Conservation (phyloP, 208 protist genomes). For the Leishmania lainsoni region DNA sequence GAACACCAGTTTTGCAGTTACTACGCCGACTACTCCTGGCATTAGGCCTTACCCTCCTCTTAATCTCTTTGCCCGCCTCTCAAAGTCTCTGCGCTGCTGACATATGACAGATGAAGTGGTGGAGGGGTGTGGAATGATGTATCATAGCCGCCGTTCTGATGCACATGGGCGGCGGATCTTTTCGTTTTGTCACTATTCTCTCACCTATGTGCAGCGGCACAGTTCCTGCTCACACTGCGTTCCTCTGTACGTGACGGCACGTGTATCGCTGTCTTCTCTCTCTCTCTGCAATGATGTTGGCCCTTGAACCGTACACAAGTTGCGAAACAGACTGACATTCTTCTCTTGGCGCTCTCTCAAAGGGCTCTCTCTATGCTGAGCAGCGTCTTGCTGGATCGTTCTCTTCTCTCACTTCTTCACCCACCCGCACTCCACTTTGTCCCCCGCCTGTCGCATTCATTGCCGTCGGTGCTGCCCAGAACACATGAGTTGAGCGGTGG, state of each 20-base stretch:
- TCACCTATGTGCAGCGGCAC: neutral
- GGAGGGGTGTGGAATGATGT: neutral
- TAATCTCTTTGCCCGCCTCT: neutral
- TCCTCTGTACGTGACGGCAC: neutral
- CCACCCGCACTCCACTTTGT: neutral
- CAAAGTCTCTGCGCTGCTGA: neutral
- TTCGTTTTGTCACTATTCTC: neutral
- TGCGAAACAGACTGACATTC: neutral
- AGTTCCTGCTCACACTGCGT: neutral
- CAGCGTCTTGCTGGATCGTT: too few relatives aligned
- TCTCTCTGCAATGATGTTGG: neutral
- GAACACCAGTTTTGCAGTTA: neutral
- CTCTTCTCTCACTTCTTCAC: neutral
- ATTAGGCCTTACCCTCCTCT: too few relatives aligned
- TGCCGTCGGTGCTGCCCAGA: neutral
- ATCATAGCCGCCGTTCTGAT: neutral
- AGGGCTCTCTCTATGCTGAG: neutral
- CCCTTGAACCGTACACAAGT: neutral
- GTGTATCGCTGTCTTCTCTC: neutral
- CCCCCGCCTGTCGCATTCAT: neutral
- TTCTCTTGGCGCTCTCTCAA: neutral
- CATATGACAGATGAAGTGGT: neutral
- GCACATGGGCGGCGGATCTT: neutral
- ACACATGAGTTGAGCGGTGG: neutral
- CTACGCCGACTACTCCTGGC: neutral